Evolutionary conservation across 2,329 filamentous ascomycete genomes (phyloP).

Genomic region (Colletotrichum tabaci): DNA sequence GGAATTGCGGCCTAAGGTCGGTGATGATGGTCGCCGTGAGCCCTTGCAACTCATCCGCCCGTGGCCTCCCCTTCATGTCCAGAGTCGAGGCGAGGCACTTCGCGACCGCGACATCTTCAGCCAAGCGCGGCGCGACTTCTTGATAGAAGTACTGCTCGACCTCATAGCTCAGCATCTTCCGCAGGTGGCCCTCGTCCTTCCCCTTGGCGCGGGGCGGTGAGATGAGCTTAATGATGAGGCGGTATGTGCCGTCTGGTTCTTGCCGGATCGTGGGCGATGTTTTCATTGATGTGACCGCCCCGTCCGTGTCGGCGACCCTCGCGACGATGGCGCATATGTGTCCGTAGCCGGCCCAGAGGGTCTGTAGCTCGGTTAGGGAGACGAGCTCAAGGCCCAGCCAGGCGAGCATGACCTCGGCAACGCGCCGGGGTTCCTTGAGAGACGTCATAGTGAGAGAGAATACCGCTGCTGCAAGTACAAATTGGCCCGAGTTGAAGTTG

Average conservation of each 20-base stretch:
- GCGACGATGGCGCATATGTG: constrained; percentile 70
- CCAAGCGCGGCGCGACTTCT: constrained; percentile 66
- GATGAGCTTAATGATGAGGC: constrained; percentile 73
- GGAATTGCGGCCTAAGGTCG: constrained; percentile 68
- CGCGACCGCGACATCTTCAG: constrained; percentile 62
- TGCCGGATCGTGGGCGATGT: constrained; percentile 43
- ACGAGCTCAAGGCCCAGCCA: constrained; percentile 58
- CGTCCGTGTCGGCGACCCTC: constrained; percentile 44
- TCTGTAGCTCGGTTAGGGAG: constrained; percentile 57
- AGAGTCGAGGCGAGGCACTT: constrained; percentile 63
- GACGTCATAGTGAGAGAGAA: constrained; percentile 23
- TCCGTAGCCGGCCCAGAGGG: constrained; percentile 67
- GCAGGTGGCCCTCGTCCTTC: constrained; percentile 72
- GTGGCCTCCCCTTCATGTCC: constrained; percentile 45
- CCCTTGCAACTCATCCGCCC: constrained; percentile 51
- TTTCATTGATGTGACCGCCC: not conserved
- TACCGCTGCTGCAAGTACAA: constrained; percentile 1
- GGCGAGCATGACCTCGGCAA: constrained; percentile 58
- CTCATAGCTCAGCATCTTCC: constrained; percentile 77
- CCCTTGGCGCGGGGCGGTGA: constrained; percentile 59
- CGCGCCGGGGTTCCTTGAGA: constrained; percentile 48
- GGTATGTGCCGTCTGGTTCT: constrained; percentile 47
- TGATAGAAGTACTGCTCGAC: constrained; percentile 78
- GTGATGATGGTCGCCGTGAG: constrained; percentile 70
- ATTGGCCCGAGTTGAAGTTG: not conserved